Base-by-base conservation (phyloP, 345 rosid genomes). In the Cardamine resedifolia region DNA sequence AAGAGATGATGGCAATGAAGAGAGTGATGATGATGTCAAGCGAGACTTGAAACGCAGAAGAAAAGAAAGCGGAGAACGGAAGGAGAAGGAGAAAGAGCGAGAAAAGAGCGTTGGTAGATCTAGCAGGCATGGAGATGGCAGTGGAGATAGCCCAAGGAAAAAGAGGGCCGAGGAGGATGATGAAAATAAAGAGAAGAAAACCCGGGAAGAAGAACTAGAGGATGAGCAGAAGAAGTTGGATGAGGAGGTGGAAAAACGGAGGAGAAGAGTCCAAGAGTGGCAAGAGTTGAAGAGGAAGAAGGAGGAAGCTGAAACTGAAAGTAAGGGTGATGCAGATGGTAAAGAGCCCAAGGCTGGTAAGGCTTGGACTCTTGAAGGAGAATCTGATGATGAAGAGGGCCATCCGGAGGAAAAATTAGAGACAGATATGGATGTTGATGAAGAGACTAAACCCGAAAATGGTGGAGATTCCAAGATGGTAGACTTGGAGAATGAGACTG, bases 201-300 rank as follows among this genome's bases (percentile, higher is more conserved):
- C 90, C 31, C 70, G 89, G 39, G 97, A 88, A 70, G 95, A 94
- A 76, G 98, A 94, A 68, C 58, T 89, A 28, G 91, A 86, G 81
- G 96, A 91, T 38, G 97, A 89, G 58, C 97, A 91, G 74, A 82
- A 71, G 52, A 86, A 79, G 50, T 74, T 93, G 78, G 97, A 93
- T 28, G 97, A 90, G 62, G 96, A 94, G 76, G 86, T 81, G 79
- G 96, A 91, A 59, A 91, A 89, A 72, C 81, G 97, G 76, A 86
- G 97, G 80, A 85, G 96, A 76, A 85, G 97, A 81, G 96, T 91
- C 48, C 97, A 94, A 81, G 98, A 91, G 78, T 91, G 98, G 98
- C 97, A 94, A 71, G 98, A 93, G 70, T 52, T 85, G 47, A 89
- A 74, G 85, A 85, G 97, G 86, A 91, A 91, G 79, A 88, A 85